phyloP scores from a whole-genome alignment of 306 rosid genomes.

The Cyclanthera cordifolia region DNA sequence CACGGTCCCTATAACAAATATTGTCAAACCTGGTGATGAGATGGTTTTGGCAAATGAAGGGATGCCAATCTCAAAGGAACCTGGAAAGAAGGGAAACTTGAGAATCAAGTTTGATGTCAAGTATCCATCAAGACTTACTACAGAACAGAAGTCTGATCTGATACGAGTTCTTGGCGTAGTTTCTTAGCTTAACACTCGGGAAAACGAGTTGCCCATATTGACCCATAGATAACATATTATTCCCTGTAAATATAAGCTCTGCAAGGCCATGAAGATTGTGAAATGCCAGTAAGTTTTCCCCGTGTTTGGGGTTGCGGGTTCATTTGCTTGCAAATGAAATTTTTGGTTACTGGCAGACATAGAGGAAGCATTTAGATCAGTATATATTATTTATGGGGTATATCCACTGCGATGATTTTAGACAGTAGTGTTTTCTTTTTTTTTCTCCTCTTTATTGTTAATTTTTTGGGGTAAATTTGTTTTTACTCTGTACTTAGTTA shows the following conservation, averaged over 20 bases:
- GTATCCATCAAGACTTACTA: constrained; percentile 65
- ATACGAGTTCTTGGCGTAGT: constrained; percentile 66
- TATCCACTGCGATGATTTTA: not conserved
- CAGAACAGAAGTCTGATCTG: constrained; percentile 74
- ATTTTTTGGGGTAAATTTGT: not conserved
- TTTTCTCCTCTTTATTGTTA: not conserved
- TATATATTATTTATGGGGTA: constrained; percentile 5
- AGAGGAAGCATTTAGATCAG: not conserved
- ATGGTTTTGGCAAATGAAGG: constrained; percentile 62
- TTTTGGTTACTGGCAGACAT: too few species aligned
- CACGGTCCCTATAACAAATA: constrained; percentile 40
- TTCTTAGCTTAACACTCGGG: constrained; percentile 25
- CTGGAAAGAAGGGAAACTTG: constrained; percentile 76
- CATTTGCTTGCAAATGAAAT: too few species aligned
- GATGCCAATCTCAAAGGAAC: constrained; percentile 87
- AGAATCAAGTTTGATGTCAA: constrained; percentile 65
- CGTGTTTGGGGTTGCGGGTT: too few species aligned
- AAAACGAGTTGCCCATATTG: constrained; percentile 16
- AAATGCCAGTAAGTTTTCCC: too few species aligned
- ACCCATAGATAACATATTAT: constrained; percentile 18
- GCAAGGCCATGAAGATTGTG: constrained; percentile 7
- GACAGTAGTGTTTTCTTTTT: constrained; percentile 2
- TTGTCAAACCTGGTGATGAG: constrained; percentile 66
- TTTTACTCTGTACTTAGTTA: not conserved
- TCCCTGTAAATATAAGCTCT: constrained; percentile 14